Evolutionary conservation across 2,329 filamentous ascomycete genomes (phyloP).

Genomic region (Penicillium oxalicum): DNA sequence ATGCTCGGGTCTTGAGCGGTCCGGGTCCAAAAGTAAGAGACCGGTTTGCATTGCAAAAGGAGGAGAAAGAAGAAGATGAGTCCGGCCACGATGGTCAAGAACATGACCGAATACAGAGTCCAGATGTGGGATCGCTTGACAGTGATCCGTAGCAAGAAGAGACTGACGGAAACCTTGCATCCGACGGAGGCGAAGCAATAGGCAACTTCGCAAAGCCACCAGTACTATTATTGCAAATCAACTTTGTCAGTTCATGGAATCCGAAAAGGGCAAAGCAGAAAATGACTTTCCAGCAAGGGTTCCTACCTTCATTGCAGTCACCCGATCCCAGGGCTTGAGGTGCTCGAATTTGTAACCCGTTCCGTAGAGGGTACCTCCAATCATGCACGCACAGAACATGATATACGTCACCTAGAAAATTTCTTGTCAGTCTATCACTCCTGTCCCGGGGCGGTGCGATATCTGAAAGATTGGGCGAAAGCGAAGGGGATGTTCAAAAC

Average conservation of each 20-base stretch:
- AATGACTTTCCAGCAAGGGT: too few relatives aligned
- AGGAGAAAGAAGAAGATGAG: conserved; percentile 48
- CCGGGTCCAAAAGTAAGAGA: conserved; percentile 47
- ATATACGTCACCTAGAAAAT: conserved; percentile 18
- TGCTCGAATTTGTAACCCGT: conserved; percentile 20
- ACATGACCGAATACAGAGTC: conserved; percentile 44
- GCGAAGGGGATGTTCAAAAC: background rate
- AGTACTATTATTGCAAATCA: conserved; percentile 23
- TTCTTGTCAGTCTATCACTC: too few relatives aligned
- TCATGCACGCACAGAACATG: conserved; percentile 28
- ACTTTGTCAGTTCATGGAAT: background rate
- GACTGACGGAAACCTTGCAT: conserved; percentile 48
- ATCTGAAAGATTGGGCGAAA: too few relatives aligned
- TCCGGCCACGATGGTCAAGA: conserved; percentile 41
- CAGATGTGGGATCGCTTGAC: conserved; percentile 42
- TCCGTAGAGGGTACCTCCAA: conserved; percentile 27
- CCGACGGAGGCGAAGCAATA: conserved; percentile 45
- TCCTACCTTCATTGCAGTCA: conserved; percentile 24
- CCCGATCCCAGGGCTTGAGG: conserved; percentile 13
- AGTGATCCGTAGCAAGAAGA: conserved; percentile 50
- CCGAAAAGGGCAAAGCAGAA: background rate
- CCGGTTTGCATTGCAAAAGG: conserved; percentile 49
- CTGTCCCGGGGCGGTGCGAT: too few relatives aligned
- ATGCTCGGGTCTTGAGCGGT: conserved; percentile 19
- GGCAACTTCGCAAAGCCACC: conserved; percentile 50